These are phyloP conservation scores for Trypanosoma theileri DNA, from an alignment of 208 protist genomes.

Conservation along the genomic window DNA sequence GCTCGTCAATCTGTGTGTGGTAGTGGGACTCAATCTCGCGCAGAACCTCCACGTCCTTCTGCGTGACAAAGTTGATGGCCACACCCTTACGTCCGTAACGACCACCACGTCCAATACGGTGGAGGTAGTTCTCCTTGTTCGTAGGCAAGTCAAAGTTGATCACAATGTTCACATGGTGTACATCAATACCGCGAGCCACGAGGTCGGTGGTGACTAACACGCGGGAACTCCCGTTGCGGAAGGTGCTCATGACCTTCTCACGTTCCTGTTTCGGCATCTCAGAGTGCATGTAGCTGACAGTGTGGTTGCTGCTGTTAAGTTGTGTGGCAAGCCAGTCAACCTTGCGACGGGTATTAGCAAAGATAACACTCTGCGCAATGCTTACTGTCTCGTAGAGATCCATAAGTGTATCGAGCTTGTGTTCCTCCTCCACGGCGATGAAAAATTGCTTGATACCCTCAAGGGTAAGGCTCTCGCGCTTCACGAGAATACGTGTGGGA, in stretches of 20 bases:
- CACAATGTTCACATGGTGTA: constrained; percentile 99
- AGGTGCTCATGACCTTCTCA: constrained; percentile 98
- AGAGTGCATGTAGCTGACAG: constrained; percentile 97
- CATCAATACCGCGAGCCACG: constrained; percentile 99
- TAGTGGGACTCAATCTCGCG: constrained; percentile 99
- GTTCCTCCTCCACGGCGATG: constrained; percentile 95
- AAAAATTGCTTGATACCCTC: constrained; percentile 99
- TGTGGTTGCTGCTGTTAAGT: constrained; percentile 89
- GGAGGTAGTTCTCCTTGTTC: constrained; percentile 99
- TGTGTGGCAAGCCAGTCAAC: constrained; percentile 97
- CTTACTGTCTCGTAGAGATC: constrained; percentile 93
- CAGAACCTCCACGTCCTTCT: constrained; percentile 95
- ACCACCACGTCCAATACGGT: constrained; percentile 99
- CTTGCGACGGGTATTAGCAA: constrained; percentile 98
- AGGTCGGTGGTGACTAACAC: constrained; percentile 99
- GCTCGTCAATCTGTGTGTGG: constrained; percentile 98
- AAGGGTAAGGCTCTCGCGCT: constrained; percentile 98
- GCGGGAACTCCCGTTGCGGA: constrained; percentile 94
- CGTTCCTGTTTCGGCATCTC: constrained; percentile 98
- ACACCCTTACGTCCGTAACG: constrained; percentile 99
- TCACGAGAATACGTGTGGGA: constrained; percentile 99
- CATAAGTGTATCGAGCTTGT: constrained; percentile 98
- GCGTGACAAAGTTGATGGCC: constrained; percentile 99
- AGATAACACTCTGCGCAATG: constrained; percentile 97
- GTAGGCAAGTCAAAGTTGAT: constrained; percentile 99